Percentiles rank a stretch among this genome's conserved stretches.
These are phyloP conservation scores for Flagelloscypha sp. DNA, from an alignment of 768 basidiomycete genomes.

Conservation along the genomic window DNA sequence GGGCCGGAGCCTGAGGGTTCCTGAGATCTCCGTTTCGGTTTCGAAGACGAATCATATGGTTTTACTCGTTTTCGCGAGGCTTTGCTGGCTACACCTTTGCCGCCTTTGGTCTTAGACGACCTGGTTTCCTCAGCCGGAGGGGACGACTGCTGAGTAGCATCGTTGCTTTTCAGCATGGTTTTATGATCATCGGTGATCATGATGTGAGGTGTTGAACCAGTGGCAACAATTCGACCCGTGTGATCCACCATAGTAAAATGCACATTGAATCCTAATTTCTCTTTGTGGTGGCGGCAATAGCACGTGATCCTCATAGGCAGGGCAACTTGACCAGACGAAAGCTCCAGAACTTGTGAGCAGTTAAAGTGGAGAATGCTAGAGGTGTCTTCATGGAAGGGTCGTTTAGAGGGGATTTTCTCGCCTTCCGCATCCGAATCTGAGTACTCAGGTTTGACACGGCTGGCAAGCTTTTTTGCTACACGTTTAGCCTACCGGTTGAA, in stretches of 20 bases:
- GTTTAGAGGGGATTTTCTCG: constrained; percentile 38
- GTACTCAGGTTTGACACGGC: constrained; percentile 69
- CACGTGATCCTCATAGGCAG: constrained; percentile 96
- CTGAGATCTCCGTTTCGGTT: no score
- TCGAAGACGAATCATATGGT: constrained; percentile 54
- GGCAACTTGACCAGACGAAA: constrained; percentile 76
- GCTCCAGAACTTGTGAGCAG: constrained; percentile 82
- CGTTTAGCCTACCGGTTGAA: constrained; percentile 66
- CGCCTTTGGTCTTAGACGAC: no score
- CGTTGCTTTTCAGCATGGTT: no score
- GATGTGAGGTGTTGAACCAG: constrained; percentile 78
- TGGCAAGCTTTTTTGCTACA: constrained; percentile 80
- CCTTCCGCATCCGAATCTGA: constrained; percentile 68
- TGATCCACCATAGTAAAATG: constrained; percentile 80
- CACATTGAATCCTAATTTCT: constrained; percentile 91
- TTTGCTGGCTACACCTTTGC: no score
- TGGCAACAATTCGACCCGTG: constrained; percentile 70
- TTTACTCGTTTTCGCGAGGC: constrained; percentile 54
- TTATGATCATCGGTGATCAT: constrained; percentile 99
- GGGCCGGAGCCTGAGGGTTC: neutral
- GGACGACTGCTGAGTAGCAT: no score
- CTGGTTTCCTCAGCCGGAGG: no score
- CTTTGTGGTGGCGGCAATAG: constrained; percentile 97
- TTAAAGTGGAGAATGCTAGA: constrained; percentile 94
- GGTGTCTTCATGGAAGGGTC: constrained; percentile 51